Base-by-base conservation (phyloP, 129 eudicot species). In the Escallonia herrerae region DNA sequence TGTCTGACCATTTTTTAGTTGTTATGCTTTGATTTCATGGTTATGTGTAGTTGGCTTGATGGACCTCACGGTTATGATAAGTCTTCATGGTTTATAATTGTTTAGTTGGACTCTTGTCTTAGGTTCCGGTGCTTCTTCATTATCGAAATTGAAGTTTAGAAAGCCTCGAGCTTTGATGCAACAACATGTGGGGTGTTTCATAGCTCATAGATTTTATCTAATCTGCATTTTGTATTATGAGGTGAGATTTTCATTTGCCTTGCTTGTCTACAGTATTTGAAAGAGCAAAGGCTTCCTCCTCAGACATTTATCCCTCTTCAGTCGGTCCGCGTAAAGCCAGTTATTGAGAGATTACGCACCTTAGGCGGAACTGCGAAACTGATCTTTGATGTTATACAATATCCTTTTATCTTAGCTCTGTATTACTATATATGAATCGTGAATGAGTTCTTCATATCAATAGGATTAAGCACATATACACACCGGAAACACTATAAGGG, bases 271-370 rank as follows among this genome's bases (percentile, higher is more conserved):
- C 86, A 94, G 99, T 94, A 94, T 74, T 46, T 94, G 81, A 94
- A 94, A 79, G 95, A 89, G 72, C 99, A 88, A 70, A 86, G 96
- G 81, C 99, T 94, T 82, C 99, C 99, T 52, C 99, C 99, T 51
- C 82, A 86, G 90, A 94, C 99, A 61, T 94, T 94, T 68, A 94
- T 94, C 75, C 99, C 99, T 65, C 95, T 94, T 76, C 85, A 80
- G 72, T 89, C 99, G 4, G 86, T 94, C 53, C 87, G 99, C 63
- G 91, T 94, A 42, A 94, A 86, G 81, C 97, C 99, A 63, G 72
- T 94, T 43, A 65, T 56, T 64, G 99, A 94, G 87, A 89, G 71
- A 80, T 63, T 89, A 78, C 93, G 99, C 14, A 78, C 95, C 15
- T 77, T 94, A 70, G 91, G 97, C n/a, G 91, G 96, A 71, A 86